Evolutionary conservation across 441 rosid genomes (phyloP).

Genomic region (Pelargonium australe): DNA sequence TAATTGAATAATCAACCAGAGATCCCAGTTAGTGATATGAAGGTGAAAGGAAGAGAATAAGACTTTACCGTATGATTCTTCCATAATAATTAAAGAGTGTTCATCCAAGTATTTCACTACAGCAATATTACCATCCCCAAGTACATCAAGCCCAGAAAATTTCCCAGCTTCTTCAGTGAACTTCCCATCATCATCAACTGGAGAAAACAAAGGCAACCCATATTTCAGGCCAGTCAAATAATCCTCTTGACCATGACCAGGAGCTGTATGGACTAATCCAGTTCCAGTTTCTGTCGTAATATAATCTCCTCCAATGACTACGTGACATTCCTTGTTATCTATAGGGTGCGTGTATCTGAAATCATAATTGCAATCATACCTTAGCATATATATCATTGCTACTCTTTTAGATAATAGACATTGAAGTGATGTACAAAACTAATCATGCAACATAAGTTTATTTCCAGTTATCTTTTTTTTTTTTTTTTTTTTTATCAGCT

Average conservation of each 20-base stretch:
- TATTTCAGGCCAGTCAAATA: constrained; percentile 81
- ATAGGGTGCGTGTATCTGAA: constrained; percentile 84
- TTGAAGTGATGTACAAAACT: neutral
- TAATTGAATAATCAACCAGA: neutral
- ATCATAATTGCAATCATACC: constrained; percentile 24
- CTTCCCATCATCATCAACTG: constrained; percentile 85
- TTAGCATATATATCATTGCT: constrained; percentile 19
- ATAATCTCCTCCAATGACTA: constrained; percentile 89
- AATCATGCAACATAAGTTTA: neutral
- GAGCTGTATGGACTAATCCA: constrained; percentile 98
- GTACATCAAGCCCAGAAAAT: constrained; percentile 89
- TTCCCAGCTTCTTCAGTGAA: constrained; percentile 89
- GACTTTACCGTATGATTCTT: constrained; percentile 78
- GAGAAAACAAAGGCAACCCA: constrained; percentile 76
- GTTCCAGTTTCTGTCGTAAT: constrained; percentile 98
- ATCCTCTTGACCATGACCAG: constrained; percentile 99
- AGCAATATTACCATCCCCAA: constrained; percentile 83
- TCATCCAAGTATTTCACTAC: constrained; percentile 75
- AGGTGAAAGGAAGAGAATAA: constrained; percentile 8
- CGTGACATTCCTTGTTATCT: constrained; percentile 69
- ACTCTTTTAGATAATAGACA: constrained; percentile 15
- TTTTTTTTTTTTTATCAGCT: neutral
- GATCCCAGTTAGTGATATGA: neutral
- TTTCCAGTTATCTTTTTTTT: too few species aligned
- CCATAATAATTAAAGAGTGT: constrained; percentile 64